Base-by-base conservation (phyloP, 2,329 filamentous ascomycete genomes). In the Helicocarpus griseus region DNA sequence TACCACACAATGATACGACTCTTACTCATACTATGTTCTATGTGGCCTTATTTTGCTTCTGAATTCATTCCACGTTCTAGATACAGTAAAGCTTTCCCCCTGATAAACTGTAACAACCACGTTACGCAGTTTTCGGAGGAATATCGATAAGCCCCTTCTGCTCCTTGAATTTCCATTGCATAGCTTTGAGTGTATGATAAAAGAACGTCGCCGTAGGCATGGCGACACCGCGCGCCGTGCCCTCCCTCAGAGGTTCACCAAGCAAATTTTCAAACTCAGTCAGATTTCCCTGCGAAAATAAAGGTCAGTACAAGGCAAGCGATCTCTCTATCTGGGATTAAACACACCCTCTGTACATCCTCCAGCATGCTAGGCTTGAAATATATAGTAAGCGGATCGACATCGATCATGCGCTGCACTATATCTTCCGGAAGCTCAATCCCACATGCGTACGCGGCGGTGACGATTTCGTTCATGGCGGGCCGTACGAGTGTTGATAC, bases 241-340 rank as follows among this genome's bases (percentile, higher is more conserved):
- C 31, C 31, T 35, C 31, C n/a, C 31, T 9, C 31, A 35, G n/a
- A 14, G 31, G 31, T 14, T 35, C 31, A 8, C 31, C 31, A 14
- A 35, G 31, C 31, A 35, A 35, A 35, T 35, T 35, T 14, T 35
- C 31, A 35, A 24, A 56, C 11, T 26, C 44, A 6, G 9, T 49
- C 53, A 29, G 22, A 17, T 26, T 50, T 26, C 17, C 41, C 53
- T 29, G 19, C 40, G n/a, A n/a, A n/a, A n/a, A n/a, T n/a, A n/a
- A n/a, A n/a, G n/a, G n/a, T n/a, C n/a, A n/a, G n/a, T n/a, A n/a
- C n/a, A n/a, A n/a, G n/a, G n/a, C n/a, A n/a, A n/a, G n/a, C n/a
- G n/a, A n/a, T n/a, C n/a, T n/a, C n/a, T n/a, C n/a, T n/a, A n/a
- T n/a, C n/a, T n/a, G n/a, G n/a, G n/a, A n/a, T n/a, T n/a, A n/a